Evolutionary conservation across 139 green algal species (phyloP).

Genomic region (Pleodorina starrii): DNA sequence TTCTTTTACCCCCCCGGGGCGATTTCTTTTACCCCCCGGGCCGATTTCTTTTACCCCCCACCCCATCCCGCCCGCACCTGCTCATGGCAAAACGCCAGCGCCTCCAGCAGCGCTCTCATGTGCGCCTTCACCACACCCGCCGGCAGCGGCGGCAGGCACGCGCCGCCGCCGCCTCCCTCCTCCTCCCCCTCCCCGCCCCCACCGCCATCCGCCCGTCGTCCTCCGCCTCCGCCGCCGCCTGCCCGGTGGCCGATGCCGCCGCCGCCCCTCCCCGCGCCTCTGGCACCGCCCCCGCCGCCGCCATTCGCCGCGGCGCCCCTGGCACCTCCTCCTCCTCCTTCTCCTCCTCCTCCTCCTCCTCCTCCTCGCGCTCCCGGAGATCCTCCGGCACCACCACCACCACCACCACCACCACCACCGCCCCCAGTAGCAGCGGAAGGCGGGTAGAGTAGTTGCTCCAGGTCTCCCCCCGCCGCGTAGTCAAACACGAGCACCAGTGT

Average conservation of each 20-base stretch:
- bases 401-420: no score
- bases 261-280: background rate
- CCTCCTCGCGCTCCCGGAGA: no score
- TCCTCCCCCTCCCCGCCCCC: background rate
- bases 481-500: slow-evolving; percentile 82
- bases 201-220: background rate
- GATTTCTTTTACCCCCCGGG: no score
- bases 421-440: no score
- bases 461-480: slow-evolving; percentile 52
- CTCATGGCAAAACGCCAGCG: slow-evolving; percentile 77
- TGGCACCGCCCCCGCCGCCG: background rate
- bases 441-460: slow-evolving; percentile 24
- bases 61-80: no score
- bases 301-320: background rate
- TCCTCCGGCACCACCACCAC: no score
- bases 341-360: no score
- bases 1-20: no score
- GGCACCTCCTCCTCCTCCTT: background rate
- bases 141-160: background rate
- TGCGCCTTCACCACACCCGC: slow-evolving; percentile 25
- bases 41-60: no score
- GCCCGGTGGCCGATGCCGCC: background rate
- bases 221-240: no score
- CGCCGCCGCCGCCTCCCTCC: no score
- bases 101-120: slow-evolving; percentile 74